Evolutionary conservation across 352 stramenopile species (phyloP).

Genomic region (Phytophthora ohioensis): DNA sequence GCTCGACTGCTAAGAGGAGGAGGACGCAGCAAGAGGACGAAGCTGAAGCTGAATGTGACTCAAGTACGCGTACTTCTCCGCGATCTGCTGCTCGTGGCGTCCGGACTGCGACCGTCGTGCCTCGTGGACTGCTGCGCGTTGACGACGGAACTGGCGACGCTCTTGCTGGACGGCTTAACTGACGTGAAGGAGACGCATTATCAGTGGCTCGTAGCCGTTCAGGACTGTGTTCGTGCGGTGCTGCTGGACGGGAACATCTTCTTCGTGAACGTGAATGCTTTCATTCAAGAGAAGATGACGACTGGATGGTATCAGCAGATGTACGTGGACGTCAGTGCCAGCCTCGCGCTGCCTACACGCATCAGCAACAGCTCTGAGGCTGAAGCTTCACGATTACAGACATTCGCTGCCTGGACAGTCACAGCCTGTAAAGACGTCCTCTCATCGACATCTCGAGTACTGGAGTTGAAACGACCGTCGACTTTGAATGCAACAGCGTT

Average conservation of each 20-base stretch:
- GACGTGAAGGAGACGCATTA: neutral
- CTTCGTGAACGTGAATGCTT: slow-evolving; percentile 46
- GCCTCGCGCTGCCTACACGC: slow-evolving; percentile 17
- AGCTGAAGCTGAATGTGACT: slow-evolving; percentile 13
- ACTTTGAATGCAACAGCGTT: slow-evolving; percentile 40
- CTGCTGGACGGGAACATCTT: slow-evolving; percentile 55
- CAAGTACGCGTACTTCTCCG: slow-evolving; percentile 46
- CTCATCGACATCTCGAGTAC: slow-evolving; percentile 10
- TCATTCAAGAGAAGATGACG: slow-evolving; percentile 47
- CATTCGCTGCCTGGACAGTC: slow-evolving; percentile 21
- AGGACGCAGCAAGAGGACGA: slow-evolving; percentile 13
- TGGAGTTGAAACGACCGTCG: slow-evolving; percentile 26
- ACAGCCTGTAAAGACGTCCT: slow-evolving; percentile 33
- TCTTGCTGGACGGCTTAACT: slow-evolving; percentile 34
- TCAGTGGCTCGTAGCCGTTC: slow-evolving; percentile 3
- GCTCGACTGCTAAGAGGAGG: slow-evolving; percentile 16
- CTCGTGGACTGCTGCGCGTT: slow-evolving; percentile 55
- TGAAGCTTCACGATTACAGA: slow-evolving; percentile 8
- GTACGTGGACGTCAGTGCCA: slow-evolving; percentile 49
- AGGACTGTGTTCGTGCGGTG: slow-evolving; percentile 32
- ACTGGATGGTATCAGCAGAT: slow-evolving; percentile 27
- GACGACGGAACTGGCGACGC: slow-evolving; percentile 24
- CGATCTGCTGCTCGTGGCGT: slow-evolving; percentile 49
- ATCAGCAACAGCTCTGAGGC: slow-evolving; percentile 10
- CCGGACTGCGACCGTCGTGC: slow-evolving; percentile 48